Evolutionary conservation across 1,139 yeast genomes (phyloP).

Genomic region (Suzukiozyma palmioleophila): DNA sequence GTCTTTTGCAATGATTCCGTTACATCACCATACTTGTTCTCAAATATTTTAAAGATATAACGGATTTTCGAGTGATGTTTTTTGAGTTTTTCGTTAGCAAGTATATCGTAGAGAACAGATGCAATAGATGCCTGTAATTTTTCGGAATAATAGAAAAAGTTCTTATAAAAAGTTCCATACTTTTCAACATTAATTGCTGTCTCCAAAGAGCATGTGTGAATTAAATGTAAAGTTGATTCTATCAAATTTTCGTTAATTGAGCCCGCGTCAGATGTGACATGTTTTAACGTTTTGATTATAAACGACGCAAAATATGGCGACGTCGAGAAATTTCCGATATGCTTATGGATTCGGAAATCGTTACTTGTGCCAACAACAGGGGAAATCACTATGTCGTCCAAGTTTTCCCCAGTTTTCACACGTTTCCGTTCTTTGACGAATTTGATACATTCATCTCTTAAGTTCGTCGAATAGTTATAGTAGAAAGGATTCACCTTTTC

Average conservation of each 20-base stretch:
- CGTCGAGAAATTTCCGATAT: slow-evolving; percentile 43
- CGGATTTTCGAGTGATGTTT: slow-evolving; percentile 49
- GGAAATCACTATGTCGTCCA: slow-evolving; percentile 43
- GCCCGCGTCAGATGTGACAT: slow-evolving; percentile 32
- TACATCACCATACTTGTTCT: slow-evolving; percentile 21
- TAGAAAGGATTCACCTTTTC: slow-evolving; percentile 73
- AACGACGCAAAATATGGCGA: slow-evolving; percentile 51
- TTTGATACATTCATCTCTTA: slow-evolving; percentile 69
- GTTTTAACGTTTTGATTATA: slow-evolving; percentile 44
- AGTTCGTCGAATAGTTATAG: slow-evolving; percentile 71
- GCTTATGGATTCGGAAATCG: slow-evolving; percentile 30
- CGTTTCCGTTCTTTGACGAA: slow-evolving; percentile 45
- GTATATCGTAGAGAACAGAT: slow-evolving; percentile 38
- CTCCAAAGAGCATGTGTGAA: slow-evolving; percentile 51
- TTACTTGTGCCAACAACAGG: slow-evolving; percentile 33
- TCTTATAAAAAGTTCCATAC: slow-evolving; percentile 33
- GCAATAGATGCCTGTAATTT: slow-evolving; percentile 40
- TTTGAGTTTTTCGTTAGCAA: slow-evolving; percentile 36
- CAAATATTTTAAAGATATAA: slow-evolving; percentile 44
- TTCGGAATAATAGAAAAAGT: slow-evolving; percentile 27
- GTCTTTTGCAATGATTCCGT: slow-evolving; percentile 16
- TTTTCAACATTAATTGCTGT: slow-evolving; percentile 21
- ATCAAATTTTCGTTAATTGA: slow-evolving; percentile 52
- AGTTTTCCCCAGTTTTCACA: slow-evolving; percentile 28
- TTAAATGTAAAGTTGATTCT: slow-evolving; percentile 59